Percentiles rank a stretch among this genome's conserved stretches.
Evolutionary conservation across 805 yeast species (phyloP).

Genomic region (Candida saitoana): DNA sequence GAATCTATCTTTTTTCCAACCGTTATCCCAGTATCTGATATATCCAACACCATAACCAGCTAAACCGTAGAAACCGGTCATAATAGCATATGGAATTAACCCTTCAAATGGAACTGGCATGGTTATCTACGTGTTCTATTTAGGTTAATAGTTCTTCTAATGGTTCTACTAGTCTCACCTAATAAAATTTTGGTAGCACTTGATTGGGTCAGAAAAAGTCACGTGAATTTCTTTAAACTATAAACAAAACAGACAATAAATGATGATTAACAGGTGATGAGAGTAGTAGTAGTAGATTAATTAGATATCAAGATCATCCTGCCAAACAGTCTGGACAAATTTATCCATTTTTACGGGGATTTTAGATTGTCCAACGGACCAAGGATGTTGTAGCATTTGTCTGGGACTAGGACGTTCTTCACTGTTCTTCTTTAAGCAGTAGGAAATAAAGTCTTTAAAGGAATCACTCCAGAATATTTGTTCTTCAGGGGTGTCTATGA

Average conservation of each 20-base stretch:
- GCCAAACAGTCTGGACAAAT: constrained; percentile 77
- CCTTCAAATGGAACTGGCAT: constrained; percentile 50
- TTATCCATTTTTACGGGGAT: constrained; percentile 80
- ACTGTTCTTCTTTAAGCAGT: constrained; percentile 77
- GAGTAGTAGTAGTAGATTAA: no score
- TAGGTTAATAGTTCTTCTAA: neutral
- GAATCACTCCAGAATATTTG: constrained; percentile 78
- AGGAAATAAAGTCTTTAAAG: constrained; percentile 76
- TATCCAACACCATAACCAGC: constrained; percentile 45
- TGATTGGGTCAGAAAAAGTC: constrained; percentile 11
- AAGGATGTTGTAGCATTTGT: constrained; percentile 90
- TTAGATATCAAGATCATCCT: constrained; percentile 3
- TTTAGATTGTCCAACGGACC: constrained; percentile 76
- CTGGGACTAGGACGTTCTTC: constrained; percentile 84
- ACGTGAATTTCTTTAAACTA: no score
- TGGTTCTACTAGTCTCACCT: neutral
- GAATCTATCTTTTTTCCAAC: constrained; percentile 45
- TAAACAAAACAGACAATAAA: no score
- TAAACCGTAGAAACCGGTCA: constrained; percentile 42
- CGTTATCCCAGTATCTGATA: constrained; percentile 47
- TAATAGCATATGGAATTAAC: constrained; percentile 42
- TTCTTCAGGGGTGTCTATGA: constrained; percentile 71
- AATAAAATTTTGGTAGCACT: constrained; percentile 1
- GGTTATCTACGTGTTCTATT: neutral
- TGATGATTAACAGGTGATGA: neutral